A percentile compares a stretch with the other conserved stretches of the same genome.
These are phyloP conservation scores for Paspalum vaginatum DNA, from an alignment of 176 grass and related monocot species.

Conservation along the genomic window DNA sequence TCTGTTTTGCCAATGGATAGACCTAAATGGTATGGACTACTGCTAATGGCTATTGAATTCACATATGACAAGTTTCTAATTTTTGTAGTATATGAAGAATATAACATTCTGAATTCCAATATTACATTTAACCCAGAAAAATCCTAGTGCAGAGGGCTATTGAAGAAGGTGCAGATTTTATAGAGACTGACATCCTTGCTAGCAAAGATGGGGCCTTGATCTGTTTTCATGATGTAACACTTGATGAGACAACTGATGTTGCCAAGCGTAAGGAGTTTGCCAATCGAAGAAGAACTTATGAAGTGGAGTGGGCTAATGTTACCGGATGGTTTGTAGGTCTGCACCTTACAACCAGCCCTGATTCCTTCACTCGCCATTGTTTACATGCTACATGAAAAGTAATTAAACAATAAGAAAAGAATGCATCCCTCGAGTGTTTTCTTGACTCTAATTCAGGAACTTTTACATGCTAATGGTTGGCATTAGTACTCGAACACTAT, in stretches of 20 bases:
- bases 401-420: background rate
- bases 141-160: constrained; percentile 73
- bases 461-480: constrained; percentile 3
- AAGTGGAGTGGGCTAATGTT: constrained; percentile 72
- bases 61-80: constrained; percentile 16
- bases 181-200: constrained; percentile 93
- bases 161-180: constrained; percentile 94
- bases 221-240: constrained; percentile 97
- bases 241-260: constrained; percentile 82
- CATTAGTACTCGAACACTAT: background rate
- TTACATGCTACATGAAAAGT: constrained; percentile 8
- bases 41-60: constrained; percentile 15
- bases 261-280: constrained; percentile 63
- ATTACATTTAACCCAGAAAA: constrained; percentile 1
- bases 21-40: background rate
- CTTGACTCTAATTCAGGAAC: constrained; percentile 12
- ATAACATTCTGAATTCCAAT: constrained; percentile 13
- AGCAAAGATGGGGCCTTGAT: constrained; percentile 84
- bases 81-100: background rate
- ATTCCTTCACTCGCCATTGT: background rate
- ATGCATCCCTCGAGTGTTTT: background rate
- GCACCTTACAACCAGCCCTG: constrained; percentile 26
- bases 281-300: constrained; percentile 84
- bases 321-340: constrained; percentile 94
- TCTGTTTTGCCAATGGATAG: constrained; percentile 23